Percentiles rank a stretch among this genome's conserved stretches.
These are phyloP conservation scores for Verticillium nonalfalfae DNA, from an alignment of 2,329 filamentous ascomycete species.

Conservation along the genomic window DNA sequence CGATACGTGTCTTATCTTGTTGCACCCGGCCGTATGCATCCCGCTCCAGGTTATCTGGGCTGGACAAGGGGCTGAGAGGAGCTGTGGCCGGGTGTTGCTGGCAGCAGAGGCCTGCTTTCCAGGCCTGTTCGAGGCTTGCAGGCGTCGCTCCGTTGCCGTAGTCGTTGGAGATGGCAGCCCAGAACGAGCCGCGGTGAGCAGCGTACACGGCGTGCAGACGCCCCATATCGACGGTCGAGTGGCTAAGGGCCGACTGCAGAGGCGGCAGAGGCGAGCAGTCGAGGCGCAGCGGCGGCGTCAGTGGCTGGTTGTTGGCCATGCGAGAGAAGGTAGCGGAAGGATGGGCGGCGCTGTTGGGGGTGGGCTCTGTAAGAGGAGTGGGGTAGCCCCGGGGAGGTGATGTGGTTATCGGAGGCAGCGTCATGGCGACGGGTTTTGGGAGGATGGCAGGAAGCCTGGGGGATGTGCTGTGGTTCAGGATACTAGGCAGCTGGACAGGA, in stretches of 20 bases:
- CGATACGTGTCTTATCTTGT: conserved; percentile 54
- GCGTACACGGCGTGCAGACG: conserved; percentile 67
- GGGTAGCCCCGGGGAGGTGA: conserved; percentile 32
- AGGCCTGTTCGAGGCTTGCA: conserved; percentile 63
- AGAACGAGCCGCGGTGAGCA: conserved; percentile 64
- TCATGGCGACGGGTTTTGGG: conserved; percentile 55
- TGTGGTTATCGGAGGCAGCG: conserved; percentile 28
- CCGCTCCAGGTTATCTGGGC: conserved; percentile 39
- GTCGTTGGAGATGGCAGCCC: conserved; percentile 64
- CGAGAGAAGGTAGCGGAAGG: conserved; percentile 33
- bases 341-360: conserved; percentile 28
- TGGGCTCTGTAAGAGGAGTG: conserved; percentile 32
- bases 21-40: conserved; percentile 30
- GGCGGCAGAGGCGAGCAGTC: conserved; percentile 43
- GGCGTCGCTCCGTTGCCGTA: conserved; percentile 61
- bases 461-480: conserved; percentile 39
- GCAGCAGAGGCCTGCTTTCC: conserved; percentile 44
- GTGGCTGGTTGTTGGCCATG: conserved; percentile 15
- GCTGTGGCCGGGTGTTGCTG: conserved; percentile 29
- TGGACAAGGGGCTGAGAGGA: conserved; percentile 47
- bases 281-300: conserved; percentile 46
- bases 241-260: conserved; percentile 16
- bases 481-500: conserved; percentile 47
- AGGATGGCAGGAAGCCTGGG: conserved; percentile 55
- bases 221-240: conserved; percentile 51